phyloP scores from a whole-genome alignment of 164 flowering plant species.

The Vitis vinifera region ASM3070453v1 NC_081817.1:7771501-7772000 shows the following conservation, averaged over 20 bases:
- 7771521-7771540: constrained; percentile 75
- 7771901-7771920: constrained; percentile 91
- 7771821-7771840: constrained; percentile 4
- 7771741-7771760: constrained; percentile 26
- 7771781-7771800: too few species aligned
- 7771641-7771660: constrained; percentile 41
- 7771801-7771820: background rate
- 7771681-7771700: constrained; percentile 76
- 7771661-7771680: constrained; percentile 66
- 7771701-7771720: constrained; percentile 11
- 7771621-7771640: constrained; percentile 7
- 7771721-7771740: constrained; percentile 13
- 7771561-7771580: background rate
- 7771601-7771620: background rate
- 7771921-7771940: constrained; percentile 69
- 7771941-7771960: background rate
- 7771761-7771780: background rate
- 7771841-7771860: constrained; percentile 70
- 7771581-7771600: background rate
- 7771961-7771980: background rate
- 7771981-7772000: background rate
- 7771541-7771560: constrained; percentile 23
- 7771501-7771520: constrained; percentile 57
- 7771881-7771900: constrained; percentile 96
- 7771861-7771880: constrained; percentile 94